Conservation (phyloP, 2,329 filamentous ascomycete species). For the Claviceps fusiformis region DNA sequence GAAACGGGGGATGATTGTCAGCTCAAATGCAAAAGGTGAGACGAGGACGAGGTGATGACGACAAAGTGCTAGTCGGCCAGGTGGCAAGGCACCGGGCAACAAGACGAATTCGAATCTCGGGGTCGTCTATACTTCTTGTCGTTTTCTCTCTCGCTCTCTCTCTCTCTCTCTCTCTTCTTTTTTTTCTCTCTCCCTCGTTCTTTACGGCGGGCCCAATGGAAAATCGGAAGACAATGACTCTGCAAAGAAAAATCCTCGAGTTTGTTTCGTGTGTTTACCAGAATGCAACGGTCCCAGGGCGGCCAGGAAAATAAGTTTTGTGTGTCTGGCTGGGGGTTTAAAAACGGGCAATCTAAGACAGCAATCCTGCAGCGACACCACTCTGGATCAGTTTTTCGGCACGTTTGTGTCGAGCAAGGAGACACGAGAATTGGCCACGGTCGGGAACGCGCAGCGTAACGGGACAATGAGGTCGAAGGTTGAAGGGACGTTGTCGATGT, state of each 20-base stretch:
- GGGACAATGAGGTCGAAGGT: neutral
- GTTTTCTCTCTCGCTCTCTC: too few relatives aligned
- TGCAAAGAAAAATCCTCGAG: neutral
- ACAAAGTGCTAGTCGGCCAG: neutral
- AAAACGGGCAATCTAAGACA: slow-evolving; percentile 5
- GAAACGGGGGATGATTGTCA: neutral
- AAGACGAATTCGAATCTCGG: neutral
- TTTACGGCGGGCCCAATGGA: too few relatives aligned
- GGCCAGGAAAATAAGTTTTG: neutral
- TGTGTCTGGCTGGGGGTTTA: neutral
- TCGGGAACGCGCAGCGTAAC: slow-evolving; percentile 6
- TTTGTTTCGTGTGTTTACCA: neutral
- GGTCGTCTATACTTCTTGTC: neutral
- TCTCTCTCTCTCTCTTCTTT: neutral
- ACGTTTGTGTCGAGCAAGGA: slow-evolving; percentile 6
- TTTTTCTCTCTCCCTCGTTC: too few relatives aligned
- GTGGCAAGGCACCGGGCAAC: neutral
- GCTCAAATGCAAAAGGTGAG: neutral
- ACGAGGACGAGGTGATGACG: neutral
- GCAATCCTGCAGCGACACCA: slow-evolving; percentile 4
- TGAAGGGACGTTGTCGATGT: neutral
- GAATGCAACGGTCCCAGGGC: neutral
- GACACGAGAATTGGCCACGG: slow-evolving; percentile 3
- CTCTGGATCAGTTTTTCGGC: slow-evolving; percentile 4
- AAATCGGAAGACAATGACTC: neutral